Evolutionary conservation across 306 rosid genomes (phyloP).

Genomic region (Potentilla sterilis): DNA sequence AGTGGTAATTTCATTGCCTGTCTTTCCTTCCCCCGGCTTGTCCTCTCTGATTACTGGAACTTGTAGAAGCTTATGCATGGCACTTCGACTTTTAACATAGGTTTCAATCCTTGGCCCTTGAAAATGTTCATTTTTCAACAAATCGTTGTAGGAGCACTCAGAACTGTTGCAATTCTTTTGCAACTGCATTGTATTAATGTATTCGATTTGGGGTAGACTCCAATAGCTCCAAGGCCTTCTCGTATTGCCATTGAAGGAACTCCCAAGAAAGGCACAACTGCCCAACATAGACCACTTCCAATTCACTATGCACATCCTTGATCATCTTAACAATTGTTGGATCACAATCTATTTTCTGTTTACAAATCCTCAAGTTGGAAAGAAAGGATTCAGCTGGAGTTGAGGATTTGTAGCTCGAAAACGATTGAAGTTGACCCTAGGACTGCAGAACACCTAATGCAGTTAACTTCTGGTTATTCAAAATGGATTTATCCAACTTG

Average conservation of each 20-base stretch:
- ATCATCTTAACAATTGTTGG: conserved; percentile 44
- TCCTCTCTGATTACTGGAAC: conserved; percentile 71
- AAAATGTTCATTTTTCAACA: conserved; percentile 70
- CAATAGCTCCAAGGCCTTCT: conserved; percentile 54
- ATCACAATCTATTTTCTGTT: conserved; percentile 48
- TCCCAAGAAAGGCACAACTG: conserved; percentile 97
- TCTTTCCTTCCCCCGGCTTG: conserved; percentile 43
- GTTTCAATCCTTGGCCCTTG: conserved; percentile 67
- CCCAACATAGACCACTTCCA: conserved; percentile 86
- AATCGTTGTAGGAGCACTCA: conserved; percentile 70
- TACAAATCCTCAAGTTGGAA: conserved; percentile 34
- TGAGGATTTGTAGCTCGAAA: conserved; percentile 40
- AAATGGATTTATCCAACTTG: conserved; percentile 62
- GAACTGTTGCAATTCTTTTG: conserved; percentile 73
- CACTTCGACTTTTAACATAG: conserved; percentile 64
- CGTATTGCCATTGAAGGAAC: conserved; percentile 82
- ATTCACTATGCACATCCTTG: conserved; percentile 55
- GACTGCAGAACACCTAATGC: conserved; percentile 67
- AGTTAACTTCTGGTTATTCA: conserved; percentile 86
- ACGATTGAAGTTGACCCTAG: conserved; percentile 58
- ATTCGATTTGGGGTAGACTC: conserved; percentile 28
- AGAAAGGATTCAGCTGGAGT: conserved; percentile 39
- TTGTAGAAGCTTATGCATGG: conserved; percentile 61
- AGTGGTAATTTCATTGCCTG: neutral
- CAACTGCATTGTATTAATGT: conserved; percentile 52